A percentile compares a stretch with the other conserved stretches of the same genome.
Evolutionary conservation across 306 rosid species (phyloP).

Genomic region (Neltuma alba): DNA sequence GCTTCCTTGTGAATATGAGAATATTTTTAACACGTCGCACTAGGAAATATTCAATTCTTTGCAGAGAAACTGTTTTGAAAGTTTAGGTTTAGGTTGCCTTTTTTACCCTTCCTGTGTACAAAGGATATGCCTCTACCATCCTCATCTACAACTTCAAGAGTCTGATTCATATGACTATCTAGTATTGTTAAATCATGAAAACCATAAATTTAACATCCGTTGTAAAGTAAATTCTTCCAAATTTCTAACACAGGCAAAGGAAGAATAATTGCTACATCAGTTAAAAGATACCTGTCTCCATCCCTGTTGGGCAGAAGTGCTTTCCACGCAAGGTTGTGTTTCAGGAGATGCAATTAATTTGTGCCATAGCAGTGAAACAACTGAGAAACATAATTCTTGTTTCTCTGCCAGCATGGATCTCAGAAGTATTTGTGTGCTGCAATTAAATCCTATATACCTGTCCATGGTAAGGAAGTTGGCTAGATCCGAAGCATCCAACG

Average conservation of each 20-base stretch:
- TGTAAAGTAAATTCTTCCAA: constrained; percentile 4
- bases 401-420: constrained; percentile 83
- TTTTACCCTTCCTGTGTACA: constrained; percentile 6
- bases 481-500: constrained; percentile 86
- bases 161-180: neutral
- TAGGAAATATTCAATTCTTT: neutral
- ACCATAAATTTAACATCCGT: neutral
- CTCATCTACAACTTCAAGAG: constrained; percentile 15
- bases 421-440: constrained; percentile 77
- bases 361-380: constrained; percentile 94
- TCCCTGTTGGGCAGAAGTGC: constrained; percentile 99
- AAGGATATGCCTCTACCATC: neutral
- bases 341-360: constrained; percentile 94
- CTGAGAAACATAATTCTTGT: constrained; percentile 91
- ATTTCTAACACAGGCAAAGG: constrained; percentile 17
- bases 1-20: constrained; percentile 3
- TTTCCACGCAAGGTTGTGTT: constrained; percentile 85
- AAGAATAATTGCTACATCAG: constrained; percentile 11
- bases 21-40: neutral
- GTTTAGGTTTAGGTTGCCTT: neutral
- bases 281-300: constrained; percentile 85
- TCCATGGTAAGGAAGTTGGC: constrained; percentile 97
- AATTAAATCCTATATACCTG: constrained; percentile 87
- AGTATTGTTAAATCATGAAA: neutral
- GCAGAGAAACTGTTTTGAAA: neutral